phyloP scores from a whole-genome alignment of 1,139 yeast genomes.

The Pneumocystis wakefieldiae region DNA sequence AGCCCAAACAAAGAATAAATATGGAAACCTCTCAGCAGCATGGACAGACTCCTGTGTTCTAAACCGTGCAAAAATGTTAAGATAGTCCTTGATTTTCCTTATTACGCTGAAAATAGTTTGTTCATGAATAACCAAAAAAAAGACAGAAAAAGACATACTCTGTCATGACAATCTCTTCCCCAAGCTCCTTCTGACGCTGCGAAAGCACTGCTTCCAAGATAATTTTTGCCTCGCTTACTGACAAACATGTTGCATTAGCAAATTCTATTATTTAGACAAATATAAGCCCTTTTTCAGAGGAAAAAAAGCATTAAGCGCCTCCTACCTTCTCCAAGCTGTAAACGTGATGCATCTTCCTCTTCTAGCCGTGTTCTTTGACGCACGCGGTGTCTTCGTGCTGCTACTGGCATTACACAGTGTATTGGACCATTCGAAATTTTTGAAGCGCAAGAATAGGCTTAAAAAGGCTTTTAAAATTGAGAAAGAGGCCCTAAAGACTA shows the following conservation, averaged over 20 bases:
- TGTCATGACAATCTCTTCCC: conserved; percentile 12
- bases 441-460: not conserved
- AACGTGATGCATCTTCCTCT: conserved; percentile 12
- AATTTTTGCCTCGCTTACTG: conserved; percentile 13
- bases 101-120: conserved; percentile 35
- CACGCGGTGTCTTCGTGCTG: not conserved
- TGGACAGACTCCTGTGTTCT: conserved; percentile 84
- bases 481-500: not conserved
- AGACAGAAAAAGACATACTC: conserved; percentile 6
- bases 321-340: conserved; percentile 7
- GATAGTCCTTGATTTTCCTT: conserved; percentile 80
- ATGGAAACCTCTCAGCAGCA: conserved; percentile 48
- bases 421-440: not conserved
- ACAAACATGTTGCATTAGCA: conserved; percentile 11
- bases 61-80: conserved; percentile 75
- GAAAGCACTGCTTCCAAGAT: conserved; percentile 12
- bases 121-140: not conserved
- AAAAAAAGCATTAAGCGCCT: not conserved
- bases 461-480: not conserved
- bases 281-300: not conserved
- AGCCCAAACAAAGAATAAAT: conserved; percentile 49
- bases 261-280: conserved; percentile 4
- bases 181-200: conserved; percentile 7
- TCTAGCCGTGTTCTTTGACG: conserved; percentile 1
- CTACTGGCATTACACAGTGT: not conserved